Evolutionary conservation across 2,329 filamentous ascomycete genomes (phyloP).

Genomic region (Neofusicoccum ribis): DNA sequence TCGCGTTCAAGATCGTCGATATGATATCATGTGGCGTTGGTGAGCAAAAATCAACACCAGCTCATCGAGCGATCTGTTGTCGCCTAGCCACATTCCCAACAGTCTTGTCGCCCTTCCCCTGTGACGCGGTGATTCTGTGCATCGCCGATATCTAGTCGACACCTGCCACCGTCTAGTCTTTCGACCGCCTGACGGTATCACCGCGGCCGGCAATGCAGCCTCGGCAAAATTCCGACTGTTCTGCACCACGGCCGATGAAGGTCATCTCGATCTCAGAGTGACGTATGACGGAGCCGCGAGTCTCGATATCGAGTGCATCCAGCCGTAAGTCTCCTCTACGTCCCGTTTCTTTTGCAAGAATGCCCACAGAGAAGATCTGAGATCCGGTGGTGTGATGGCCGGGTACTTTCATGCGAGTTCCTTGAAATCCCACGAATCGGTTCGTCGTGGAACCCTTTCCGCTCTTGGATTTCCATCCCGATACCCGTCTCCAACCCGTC

Average conservation of each 20-base stretch:
- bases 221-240: neutral
- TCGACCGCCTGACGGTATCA: neutral
- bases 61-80: constrained; percentile 10
- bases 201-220: neutral
- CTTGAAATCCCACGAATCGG: no score
- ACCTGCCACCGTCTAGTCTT: neutral
- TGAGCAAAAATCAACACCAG: constrained; percentile 15
- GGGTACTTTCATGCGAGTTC: no score
- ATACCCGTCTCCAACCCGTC: no score
- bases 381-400: no score
- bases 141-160: neutral
- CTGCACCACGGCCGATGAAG: neutral
- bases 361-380: no score
- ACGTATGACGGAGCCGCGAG: neutral
- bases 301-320: no score
- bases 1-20: constrained; percentile 6
- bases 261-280: neutral
- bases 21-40: constrained; percentile 20
- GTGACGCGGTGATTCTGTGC: neutral
- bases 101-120: neutral
- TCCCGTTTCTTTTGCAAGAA: no score
- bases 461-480: no score
- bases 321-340: no score
- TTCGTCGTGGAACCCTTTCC: no score
- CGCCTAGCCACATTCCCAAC: neutral